A percentile compares a stretch with the other conserved stretches of the same genome.
These are phyloP conservation scores for Sanguinoderma infundibulare DNA, from an alignment of 1,284 basidiomycete species.

Conservation along the genomic window DNA sequence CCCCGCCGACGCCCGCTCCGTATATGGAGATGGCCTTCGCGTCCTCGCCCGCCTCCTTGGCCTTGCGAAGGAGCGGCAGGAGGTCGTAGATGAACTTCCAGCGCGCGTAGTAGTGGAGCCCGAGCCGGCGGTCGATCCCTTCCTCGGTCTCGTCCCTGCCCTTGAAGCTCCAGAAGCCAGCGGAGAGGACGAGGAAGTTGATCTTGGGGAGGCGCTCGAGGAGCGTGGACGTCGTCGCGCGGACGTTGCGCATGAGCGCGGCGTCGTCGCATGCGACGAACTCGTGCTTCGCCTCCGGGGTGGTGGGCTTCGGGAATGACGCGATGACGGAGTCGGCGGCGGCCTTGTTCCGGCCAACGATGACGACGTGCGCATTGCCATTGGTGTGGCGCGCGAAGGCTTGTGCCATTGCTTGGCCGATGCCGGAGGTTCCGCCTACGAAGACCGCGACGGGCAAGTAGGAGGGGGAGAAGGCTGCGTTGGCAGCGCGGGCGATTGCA, in stretches of 20 bases:
- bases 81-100: conserved; percentile 37
- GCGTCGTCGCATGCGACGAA: conserved; percentile 43
- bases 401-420: conserved; percentile 38
- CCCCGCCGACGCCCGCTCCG: conserved; percentile 23
- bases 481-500: too few relatives aligned
- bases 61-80: conserved; percentile 29
- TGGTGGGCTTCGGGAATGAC: conserved; percentile 33
- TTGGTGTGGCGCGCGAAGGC: conserved; percentile 37
- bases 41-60: conserved; percentile 32
- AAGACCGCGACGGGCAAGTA: conserved; percentile 39
- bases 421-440: conserved; percentile 41
- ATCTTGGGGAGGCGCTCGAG: conserved; percentile 33
- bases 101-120: conserved; percentile 34
- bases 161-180: conserved; percentile 35
- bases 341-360: conserved; percentile 40
- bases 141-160: conserved; percentile 36
- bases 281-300: conserved; percentile 33
- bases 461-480: conserved; percentile 20
- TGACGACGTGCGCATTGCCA: conserved; percentile 40
- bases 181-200: conserved; percentile 41
- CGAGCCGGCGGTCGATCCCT: conserved; percentile 33
- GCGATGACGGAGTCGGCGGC: conserved; percentile 42
- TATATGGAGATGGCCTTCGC: conserved; percentile 33
- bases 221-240: conserved; percentile 33
- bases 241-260: conserved; percentile 39